Evolutionary conservation across 805 yeast genomes (phyloP).

Genomic region (Kurtzmaniella cleridarum): DNA sequence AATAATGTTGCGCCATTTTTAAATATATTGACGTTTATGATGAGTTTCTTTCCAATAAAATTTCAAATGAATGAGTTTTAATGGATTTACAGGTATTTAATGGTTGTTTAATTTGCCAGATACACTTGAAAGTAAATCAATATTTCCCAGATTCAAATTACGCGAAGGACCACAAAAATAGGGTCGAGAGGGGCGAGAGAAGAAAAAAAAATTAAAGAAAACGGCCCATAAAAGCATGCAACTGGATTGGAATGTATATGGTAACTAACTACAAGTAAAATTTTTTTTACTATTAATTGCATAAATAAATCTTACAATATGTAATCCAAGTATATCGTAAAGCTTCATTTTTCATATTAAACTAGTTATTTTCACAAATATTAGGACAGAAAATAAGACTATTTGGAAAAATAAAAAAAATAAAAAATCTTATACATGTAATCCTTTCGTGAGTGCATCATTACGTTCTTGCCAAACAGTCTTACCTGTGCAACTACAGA

Average conservation of each 20-base stretch:
- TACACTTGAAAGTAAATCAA: background rate
- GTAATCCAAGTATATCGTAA: background rate
- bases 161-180: background rate
- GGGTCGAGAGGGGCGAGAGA: background rate
- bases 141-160: background rate
- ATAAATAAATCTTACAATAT: background rate
- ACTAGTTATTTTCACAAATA: background rate
- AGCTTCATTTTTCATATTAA: no score
- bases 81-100: no score
- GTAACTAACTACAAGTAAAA: no score
- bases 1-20: constrained; percentile 8
- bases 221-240: background rate
- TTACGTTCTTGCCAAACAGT: constrained; percentile 92
- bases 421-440: background rate
- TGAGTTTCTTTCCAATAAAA: no score
- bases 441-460: constrained; percentile 64
- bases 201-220: background rate
- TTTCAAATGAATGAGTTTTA: no score
- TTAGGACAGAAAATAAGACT: background rate
- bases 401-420: background rate
- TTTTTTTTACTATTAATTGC: no score
- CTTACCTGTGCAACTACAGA: constrained; percentile 92
- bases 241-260: no score
- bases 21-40: background rate
- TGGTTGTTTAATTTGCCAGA: background rate